Evolutionary conservation across 306 rosid genomes (phyloP).

Genomic region (Cicer arietinum): DNA sequence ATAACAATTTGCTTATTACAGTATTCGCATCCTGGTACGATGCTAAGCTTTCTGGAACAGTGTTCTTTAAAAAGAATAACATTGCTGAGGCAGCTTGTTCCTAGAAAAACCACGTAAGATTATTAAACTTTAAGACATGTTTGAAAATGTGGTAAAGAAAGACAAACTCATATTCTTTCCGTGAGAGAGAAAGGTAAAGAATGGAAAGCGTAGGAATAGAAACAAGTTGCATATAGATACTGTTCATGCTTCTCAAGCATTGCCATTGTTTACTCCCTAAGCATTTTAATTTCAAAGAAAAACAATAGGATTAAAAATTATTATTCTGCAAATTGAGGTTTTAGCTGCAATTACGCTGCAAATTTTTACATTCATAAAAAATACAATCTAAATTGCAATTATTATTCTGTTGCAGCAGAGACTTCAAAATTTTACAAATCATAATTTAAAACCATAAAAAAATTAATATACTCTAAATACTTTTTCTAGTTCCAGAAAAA

Average conservation of each 20-base stretch:
- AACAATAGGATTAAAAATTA: too few species aligned
- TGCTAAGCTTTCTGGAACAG: conserved; percentile 54
- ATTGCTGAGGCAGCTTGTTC: conserved; percentile 53
- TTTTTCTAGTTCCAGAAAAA: too few species aligned
- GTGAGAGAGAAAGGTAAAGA: neutral
- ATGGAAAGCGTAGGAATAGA: neutral
- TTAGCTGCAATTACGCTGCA: too few species aligned
- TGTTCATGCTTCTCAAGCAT: neutral
- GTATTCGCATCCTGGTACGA: conserved; percentile 18
- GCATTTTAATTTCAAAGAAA: too few species aligned
- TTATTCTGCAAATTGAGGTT: too few species aligned
- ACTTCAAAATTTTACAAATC: too few species aligned
- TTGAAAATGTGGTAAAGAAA: conserved; percentile 12
- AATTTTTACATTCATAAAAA: too few species aligned
- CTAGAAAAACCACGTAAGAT: conserved; percentile 38
- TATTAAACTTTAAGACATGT: neutral
- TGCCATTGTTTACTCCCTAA: neutral
- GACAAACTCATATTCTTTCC: neutral
- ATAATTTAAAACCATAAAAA: too few species aligned
- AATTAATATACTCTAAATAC: too few species aligned
- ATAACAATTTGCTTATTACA: conserved; percentile 41
- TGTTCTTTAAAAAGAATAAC: conserved; percentile 52
- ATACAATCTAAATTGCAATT: too few species aligned
- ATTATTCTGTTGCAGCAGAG: too few species aligned
- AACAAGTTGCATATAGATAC: neutral